These are phyloP conservation scores for Neobulgaria alba DNA, from an alignment of 2,329 filamentous ascomycete genomes.

Conservation along the genomic window DNA sequence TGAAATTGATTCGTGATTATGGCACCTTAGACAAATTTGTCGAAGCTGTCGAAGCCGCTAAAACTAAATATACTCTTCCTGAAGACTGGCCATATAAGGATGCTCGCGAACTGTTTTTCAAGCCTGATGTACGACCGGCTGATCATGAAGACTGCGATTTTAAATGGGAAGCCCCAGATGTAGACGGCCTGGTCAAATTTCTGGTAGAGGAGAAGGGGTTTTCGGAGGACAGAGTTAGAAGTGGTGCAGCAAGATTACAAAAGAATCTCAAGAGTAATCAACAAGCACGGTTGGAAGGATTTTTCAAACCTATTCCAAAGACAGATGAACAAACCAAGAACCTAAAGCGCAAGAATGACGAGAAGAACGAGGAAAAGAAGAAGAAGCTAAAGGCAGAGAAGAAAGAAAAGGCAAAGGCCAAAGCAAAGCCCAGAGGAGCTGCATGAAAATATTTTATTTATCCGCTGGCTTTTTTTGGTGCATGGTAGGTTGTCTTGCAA, in stretches of 20 bases:
- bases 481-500: no score
- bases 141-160: constrained; percentile 87
- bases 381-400: constrained; percentile 93
- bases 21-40: constrained; percentile 81
- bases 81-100: constrained; percentile 97
- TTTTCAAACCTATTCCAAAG: constrained; percentile 90
- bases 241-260: constrained; percentile 65
- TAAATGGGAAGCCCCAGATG: constrained; percentile 92
- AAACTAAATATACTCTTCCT: constrained; percentile 74
- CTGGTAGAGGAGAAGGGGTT: constrained; percentile 93
- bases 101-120: constrained; percentile 82
- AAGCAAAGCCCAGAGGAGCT: constrained; percentile 64
- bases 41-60: constrained; percentile 65
- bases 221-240: constrained; percentile 85
- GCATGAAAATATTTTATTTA: constrained; percentile 20
- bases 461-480: no score
- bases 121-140: constrained; percentile 78
- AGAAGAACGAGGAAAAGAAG: constrained; percentile 85
- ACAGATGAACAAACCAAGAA: constrained; percentile 76
- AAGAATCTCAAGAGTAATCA: constrained; percentile 90
- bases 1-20: constrained; percentile 91
- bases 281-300: constrained; percentile 86
- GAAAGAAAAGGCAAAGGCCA: constrained; percentile 88
- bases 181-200: constrained; percentile 83
- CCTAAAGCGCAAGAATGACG: constrained; percentile 88